Evolutionary conservation across 805 yeast genomes (phyloP), one percentile per base, ranked within the genome.

Genomic region (Zygosaccharomyces lentus): DNA sequence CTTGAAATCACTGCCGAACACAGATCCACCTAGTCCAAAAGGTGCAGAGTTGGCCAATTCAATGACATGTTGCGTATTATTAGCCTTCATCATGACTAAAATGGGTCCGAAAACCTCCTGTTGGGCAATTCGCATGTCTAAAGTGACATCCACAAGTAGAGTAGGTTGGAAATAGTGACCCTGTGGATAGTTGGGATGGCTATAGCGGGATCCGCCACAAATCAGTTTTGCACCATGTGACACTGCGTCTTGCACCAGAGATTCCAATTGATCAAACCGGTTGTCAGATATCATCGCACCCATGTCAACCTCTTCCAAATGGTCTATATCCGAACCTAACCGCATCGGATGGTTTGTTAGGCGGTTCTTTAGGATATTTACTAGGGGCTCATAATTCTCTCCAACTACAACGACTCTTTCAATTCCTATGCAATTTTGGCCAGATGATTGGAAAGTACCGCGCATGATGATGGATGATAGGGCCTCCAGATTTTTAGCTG

Each of bases 401-500:
- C 84, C 85, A 37, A 87, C 74, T 30, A 90, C 88, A 51, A 93
- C 83, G 6, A 93, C 95, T 47, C 99, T 76, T 69, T 93, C 99
- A 45, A 93, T 86, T 31, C 99, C 98, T 59, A 93, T 93, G 70
- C 99, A 93, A 64, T 93, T 93, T 68, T 93, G 99, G 9, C 99
- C 99, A 0, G 96, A 86, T 44, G 96, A 85, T 69, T 93, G 99
- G 71, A 91, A 93, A 0, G 96, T 84, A 29, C 99, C 99, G 60
- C 99, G 76, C 84, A 93, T 76, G 32, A 93, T 76, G 21, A 89
- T 81, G 12, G 96, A 87, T 0, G 96, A 82, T 34, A 84, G 69
- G 4, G 74, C 67, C 7, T 73, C 65, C 34, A 77, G 53, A 52
- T 82, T 80, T 51, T 78, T 71, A 32, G 78, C 84, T 55, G 87